Conservation (phyloP, 176 grass and related monocot genomes). For the Chloris gayana region DNA sequence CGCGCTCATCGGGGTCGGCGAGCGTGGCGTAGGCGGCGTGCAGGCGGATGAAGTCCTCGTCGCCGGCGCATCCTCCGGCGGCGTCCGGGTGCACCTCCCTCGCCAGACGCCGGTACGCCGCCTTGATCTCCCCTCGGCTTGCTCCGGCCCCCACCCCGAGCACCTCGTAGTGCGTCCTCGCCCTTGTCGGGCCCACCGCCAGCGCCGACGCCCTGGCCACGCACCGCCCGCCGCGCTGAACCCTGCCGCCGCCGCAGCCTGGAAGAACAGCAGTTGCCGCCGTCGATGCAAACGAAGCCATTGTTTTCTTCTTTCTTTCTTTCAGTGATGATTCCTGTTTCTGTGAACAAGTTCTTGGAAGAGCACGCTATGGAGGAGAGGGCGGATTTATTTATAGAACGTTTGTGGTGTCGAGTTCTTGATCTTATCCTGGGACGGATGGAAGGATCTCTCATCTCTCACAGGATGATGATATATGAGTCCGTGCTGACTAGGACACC, state of each 20-base stretch:
- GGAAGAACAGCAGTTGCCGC: not conserved
- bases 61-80: not conserved
- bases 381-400: conserved; percentile 30
- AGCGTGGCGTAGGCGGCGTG: conserved; percentile 76
- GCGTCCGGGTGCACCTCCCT: conserved; percentile 74
- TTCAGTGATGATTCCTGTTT: too few relatives aligned
- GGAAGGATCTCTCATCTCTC: not conserved
- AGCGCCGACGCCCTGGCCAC: not conserved
- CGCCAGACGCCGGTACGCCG: conserved; percentile 67
- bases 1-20: conserved; percentile 65
- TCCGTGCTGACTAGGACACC: conserved; percentile 20
- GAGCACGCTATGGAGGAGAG: not conserved
- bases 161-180: conserved; percentile 71
- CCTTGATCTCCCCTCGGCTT: conserved; percentile 63
- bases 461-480: not conserved
- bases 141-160: conserved; percentile 51
- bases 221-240: not conserved
- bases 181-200: too few relatives aligned
- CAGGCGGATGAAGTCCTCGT: conserved; percentile 67
- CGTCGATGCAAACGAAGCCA: conserved; percentile 24
- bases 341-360: too few relatives aligned
- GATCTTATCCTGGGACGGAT: conserved; percentile 34
- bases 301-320: not conserved
- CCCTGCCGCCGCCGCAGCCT: not conserved
- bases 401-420: not conserved